Evolutionary conservation across 768 basidiomycete genomes (phyloP).

Genomic region (Macrolepiota fuliginosa): DNA sequence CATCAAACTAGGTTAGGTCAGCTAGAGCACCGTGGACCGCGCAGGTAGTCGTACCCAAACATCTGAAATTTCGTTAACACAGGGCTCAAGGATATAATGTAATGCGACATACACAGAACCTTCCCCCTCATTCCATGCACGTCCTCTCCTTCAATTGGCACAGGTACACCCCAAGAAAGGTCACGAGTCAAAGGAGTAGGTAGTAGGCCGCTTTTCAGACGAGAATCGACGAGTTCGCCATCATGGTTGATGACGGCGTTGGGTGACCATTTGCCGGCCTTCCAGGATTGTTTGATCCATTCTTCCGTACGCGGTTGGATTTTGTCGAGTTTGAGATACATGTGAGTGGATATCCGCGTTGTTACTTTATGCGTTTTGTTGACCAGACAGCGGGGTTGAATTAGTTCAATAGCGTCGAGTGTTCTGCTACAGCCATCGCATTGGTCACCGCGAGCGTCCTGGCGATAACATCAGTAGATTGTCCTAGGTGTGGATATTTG

Average conservation of each 20-base stretch:
- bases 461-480: not conserved
- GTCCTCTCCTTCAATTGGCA: constrained; percentile 76
- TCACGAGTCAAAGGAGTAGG: constrained; percentile 94
- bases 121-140: constrained; percentile 87
- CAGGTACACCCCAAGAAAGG: constrained; percentile 93
- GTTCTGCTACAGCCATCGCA: constrained; percentile 94
- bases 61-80: constrained; percentile 43
- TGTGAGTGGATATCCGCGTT: constrained; percentile 79
- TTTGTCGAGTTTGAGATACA: constrained; percentile 84
- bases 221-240: constrained; percentile 85
- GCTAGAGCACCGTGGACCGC: not conserved
- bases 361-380: constrained; percentile 77
- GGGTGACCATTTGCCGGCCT: constrained; percentile 86
- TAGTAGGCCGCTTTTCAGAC: constrained; percentile 80
- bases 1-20: constrained; percentile 75
- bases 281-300: constrained; percentile 82
- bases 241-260: constrained; percentile 90
- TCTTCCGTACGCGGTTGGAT: constrained; percentile 82
- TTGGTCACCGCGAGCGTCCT: constrained; percentile 95
- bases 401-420: constrained; percentile 87
- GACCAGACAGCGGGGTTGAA: constrained; percentile 93
- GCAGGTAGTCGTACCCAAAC: constrained; percentile 74
- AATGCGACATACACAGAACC: constrained; percentile 76
- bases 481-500: not conserved
- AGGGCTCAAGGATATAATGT: not conserved